Evolutionary conservation across 2,329 filamentous ascomycete genomes (phyloP).

Genomic region (Truncatella angustata): DNA sequence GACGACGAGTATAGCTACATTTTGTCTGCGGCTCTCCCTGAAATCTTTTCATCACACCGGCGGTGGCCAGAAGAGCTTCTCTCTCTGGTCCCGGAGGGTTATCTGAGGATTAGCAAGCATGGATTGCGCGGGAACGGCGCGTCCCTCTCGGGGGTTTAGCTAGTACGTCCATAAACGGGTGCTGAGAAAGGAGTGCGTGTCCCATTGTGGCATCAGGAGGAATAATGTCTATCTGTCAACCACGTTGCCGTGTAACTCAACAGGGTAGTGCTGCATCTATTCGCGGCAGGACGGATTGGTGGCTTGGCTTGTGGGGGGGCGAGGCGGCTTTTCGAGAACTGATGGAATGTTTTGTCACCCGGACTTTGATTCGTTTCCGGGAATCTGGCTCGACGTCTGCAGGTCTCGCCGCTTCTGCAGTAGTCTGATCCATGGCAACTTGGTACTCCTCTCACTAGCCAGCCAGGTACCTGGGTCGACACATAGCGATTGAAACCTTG

Average conservation of each 20-base stretch:
- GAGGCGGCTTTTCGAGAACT: background rate
- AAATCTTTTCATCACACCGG: no score
- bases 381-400: slow-evolving; percentile 2
- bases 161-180: background rate
- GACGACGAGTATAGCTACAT: no score
- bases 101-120: background rate
- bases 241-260: slow-evolving; percentile 5
- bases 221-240: slow-evolving; percentile 3
- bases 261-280: background rate
- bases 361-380: background rate
- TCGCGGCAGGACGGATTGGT: background rate
- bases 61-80: no score
- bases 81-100: background rate
- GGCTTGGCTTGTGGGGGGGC: background rate
- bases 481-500: background rate
- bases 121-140: slow-evolving; percentile 3
- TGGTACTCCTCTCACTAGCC: background rate
- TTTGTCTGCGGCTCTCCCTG: no score
- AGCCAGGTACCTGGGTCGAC: background rate
- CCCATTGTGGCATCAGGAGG: no score
- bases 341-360: background rate
- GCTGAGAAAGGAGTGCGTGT: background rate
- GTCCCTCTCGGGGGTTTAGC: slow-evolving; percentile 1
- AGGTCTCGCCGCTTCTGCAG: background rate
- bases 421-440: background rate